These are phyloP conservation scores for Cryptococcus sp. DNA, from an alignment of 1,284 basidiomycete genomes.

Conservation along the genomic window DNA sequence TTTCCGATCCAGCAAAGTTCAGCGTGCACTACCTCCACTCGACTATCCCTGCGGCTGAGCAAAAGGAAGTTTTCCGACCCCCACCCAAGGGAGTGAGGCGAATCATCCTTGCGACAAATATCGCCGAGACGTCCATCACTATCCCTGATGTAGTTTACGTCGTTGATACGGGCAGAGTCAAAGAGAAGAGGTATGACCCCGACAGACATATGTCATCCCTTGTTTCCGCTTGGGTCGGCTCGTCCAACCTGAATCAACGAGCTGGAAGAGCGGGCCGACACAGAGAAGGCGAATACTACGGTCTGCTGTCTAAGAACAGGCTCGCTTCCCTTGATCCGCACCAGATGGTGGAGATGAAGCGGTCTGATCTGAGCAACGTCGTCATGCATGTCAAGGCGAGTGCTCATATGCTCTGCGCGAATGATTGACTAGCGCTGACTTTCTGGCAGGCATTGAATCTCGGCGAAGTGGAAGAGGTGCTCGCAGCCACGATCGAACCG, in stretches of 20 bases:
- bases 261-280: slow-evolving; percentile 93
- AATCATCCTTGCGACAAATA: slow-evolving; percentile 91
- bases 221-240: slow-evolving; percentile 86
- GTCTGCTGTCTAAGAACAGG: slow-evolving; percentile 71
- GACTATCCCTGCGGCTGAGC: slow-evolving; percentile 82
- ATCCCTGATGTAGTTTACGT: slow-evolving; percentile 97
- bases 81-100: slow-evolving; percentile 74
- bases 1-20: slow-evolving; percentile 64
- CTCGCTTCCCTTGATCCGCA: slow-evolving; percentile 70
- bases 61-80: slow-evolving; percentile 86
- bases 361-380: slow-evolving; percentile 85
- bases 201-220: slow-evolving; percentile 82
- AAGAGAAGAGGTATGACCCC: slow-evolving; percentile 90
- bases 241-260: slow-evolving; percentile 90
- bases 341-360: slow-evolving; percentile 95
- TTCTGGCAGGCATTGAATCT: slow-evolving; percentile 73
- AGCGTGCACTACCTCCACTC: slow-evolving; percentile 90
- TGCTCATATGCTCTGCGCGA: background rate
- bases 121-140: slow-evolving; percentile 94
- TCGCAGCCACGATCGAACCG: slow-evolving; percentile 84
- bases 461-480: slow-evolving; percentile 83
- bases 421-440: background rate
- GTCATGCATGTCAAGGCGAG: slow-evolving; percentile 88
- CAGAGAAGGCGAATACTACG: slow-evolving; percentile 87
- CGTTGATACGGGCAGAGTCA: slow-evolving; percentile 83